Conservation (phyloP, 176 grass and related monocot genomes). For the Dactylis glomerata region DNA sequence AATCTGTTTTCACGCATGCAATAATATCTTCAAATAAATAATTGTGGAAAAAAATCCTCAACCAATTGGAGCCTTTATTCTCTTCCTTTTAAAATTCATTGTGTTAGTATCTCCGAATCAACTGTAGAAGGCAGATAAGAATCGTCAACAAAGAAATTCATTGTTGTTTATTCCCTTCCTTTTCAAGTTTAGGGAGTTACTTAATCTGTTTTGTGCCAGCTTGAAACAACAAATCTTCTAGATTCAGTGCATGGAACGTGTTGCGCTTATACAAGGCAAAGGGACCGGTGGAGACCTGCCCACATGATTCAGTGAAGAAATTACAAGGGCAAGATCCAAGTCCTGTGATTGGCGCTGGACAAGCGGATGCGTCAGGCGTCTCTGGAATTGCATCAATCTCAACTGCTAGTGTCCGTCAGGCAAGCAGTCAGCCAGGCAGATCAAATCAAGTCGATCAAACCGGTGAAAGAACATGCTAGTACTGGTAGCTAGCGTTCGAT, state of each 20-base stretch:
- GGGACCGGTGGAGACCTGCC: neutral
- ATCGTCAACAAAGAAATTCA: too few species aligned
- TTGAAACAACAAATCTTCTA: neutral
- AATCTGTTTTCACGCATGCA: too few species aligned
- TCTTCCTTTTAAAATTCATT: too few species aligned
- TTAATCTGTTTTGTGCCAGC: neutral
- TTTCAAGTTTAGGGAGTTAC: neutral
- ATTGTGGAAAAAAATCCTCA: too few species aligned
- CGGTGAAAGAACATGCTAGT: neutral
- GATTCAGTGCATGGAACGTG: neutral
- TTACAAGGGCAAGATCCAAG: constrained; percentile 27
- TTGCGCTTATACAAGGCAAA: neutral
- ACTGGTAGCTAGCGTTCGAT: neutral
- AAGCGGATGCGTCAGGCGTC: neutral
- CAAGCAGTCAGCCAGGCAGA: neutral
- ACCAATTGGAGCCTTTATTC: too few species aligned
- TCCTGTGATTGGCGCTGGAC: constrained; percentile 7
- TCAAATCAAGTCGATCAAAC: constrained; percentile 5
- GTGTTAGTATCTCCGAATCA: too few species aligned
- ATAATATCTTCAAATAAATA: too few species aligned
- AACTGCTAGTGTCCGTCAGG: neutral
- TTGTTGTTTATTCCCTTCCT: neutral
- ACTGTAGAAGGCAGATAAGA: too few species aligned
- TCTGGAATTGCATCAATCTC: constrained; percentile 32
- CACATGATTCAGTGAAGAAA: neutral